Base-by-base conservation (phyloP, 2,329 filamentous ascomycete genomes). In the Fusarium robinianum region DNA sequence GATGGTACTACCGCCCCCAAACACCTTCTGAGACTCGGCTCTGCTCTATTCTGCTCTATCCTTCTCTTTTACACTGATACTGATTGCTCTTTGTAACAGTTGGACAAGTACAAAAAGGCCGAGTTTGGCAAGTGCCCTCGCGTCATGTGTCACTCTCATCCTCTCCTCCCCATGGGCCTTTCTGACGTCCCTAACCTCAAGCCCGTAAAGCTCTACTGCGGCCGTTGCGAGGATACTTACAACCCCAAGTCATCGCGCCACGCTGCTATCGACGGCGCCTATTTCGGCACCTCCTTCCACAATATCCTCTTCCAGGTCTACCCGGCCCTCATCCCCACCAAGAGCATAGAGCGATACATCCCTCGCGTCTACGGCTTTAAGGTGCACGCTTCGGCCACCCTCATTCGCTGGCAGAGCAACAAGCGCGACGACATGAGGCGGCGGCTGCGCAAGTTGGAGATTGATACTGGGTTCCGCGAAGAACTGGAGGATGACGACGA, bases 291-390 rank as follows among this genome's bases (percentile, higher is more conserved):
- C 33, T 95, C 89, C 3, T 99, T 99, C 77, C 92, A 96, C 78
- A 96, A 96, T 73, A 96, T 99, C 71, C 83, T 99, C 51, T 97
- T 99, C 76, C 94, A 99, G 70, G 94, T 99, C 41, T 97, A 97
- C 67, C 92, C 94, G 5, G 84, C 88, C 16, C 79, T 99, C 59
- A 83, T 95, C 37, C 94, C 94, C 3, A 76, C 83, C 57, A 99
- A 97, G 78, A 90, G 83, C 59, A 77, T 84, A 51, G 84, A 90
- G 54, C 83, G 94, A 57, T 96, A 97, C 71, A 81, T 92, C 43
- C 94, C 94, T 16, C 83, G 88, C 46, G 87, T 95, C 49, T 99
- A 94, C 68, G 94, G 94, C 22, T 99, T 99, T 78, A 90, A 89
- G 64, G 90, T 99, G 5, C 94, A 99, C 71, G 88, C 90, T 5